Evolutionary conservation across 2,329 filamentous ascomycete genomes (phyloP), one percentile per base, ranked within the genome.

Genomic region (Fusarium domesticum): DNA sequence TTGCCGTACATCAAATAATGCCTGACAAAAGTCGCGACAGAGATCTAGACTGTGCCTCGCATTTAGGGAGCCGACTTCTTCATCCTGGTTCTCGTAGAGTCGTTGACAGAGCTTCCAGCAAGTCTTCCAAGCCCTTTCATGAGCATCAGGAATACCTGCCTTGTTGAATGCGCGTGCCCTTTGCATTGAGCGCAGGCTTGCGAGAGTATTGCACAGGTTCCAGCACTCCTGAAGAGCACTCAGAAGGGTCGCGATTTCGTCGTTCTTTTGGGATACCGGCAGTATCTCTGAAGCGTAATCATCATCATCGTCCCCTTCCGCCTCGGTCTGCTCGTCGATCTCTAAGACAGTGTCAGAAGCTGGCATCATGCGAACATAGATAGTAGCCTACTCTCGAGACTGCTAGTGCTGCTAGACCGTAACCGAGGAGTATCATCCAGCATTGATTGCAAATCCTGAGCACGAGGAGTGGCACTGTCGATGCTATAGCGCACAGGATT

Each of bases 51-150:
- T 95, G 16, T 83, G 81, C 44, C 80, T 77, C 34, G 91, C 82
- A 48, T 85, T 83, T 23, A 80, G 78, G n/a, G 69, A 69, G 40
- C 83, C 79, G 23, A 81, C 74, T 41, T 84, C 77, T 51, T 90
- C 84, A 43, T 92, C 83, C 39, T 84, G 79, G 53, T 85, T 89
- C 49, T 90, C 81, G 63, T 96, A 96, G 3, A 97, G 77, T 45
- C 87, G 85, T 63, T 95, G 89, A 62, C 91, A 97, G 18, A 97
- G 73, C 57, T 85, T 87, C 92, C 91, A 97, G 68, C 91, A 97
- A 50, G 86, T 87, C 65, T 87, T 89, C 92, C 91, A 96, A 1
- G 91, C 90, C 57, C 86, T 85, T 63, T 95, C 89, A 61, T 95
- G 87, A 19, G 85, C 80, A 54, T 89, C 85, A 1, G 85, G 84